These are phyloP conservation scores for Septoria linicola DNA, from an alignment of 2,329 filamentous ascomycete species.

Conservation along the genomic window DNA sequence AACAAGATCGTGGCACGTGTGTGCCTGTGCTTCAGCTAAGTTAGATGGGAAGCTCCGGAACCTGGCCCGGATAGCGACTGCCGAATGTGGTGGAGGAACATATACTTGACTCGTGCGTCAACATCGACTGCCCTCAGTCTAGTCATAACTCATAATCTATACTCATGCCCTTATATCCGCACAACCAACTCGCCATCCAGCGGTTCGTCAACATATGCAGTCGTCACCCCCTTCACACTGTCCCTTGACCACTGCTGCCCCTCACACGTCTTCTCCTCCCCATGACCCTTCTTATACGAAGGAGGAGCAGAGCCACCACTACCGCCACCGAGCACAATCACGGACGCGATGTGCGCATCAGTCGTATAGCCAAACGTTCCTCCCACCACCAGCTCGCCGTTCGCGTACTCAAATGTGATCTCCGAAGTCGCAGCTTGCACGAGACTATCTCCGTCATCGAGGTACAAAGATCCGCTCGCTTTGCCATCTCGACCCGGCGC, in stretches of 20 bases:
- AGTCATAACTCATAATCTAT: no score
- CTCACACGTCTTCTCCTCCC: constrained; percentile 4
- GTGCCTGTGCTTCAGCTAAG: no score
- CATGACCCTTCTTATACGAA: constrained; percentile 8
- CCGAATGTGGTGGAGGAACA: no score
- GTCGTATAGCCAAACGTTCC: constrained; percentile 19
- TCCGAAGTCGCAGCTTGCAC: constrained; percentile 56
- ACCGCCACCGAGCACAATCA: constrained; percentile 10
- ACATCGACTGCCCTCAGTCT: no score
- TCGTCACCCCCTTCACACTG: constrained; percentile 7
- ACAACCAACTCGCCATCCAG: constrained; percentile 15
- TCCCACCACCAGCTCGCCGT: constrained; percentile 37
- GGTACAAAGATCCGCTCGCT: constrained; percentile 67
- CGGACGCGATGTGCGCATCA: constrained; percentile 10
- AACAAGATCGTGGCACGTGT: no score
- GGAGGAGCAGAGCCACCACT: constrained; percentile 6
- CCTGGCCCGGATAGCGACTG: no score
- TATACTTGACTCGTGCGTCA: no score
- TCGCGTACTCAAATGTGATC: constrained; percentile 59
- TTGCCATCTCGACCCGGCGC: constrained; percentile 61
- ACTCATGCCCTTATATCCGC: no score
- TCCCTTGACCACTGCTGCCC: constrained; percentile 8
- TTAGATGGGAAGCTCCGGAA: no score
- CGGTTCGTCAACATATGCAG: constrained; percentile 10
- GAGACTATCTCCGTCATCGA: constrained; percentile 73